A percentile compares a stretch with the other conserved stretches of the same genome.
phyloP scores from a whole-genome alignment of 2,329 filamentous ascomycete species.

The Sporothrix curviconia region DNA sequence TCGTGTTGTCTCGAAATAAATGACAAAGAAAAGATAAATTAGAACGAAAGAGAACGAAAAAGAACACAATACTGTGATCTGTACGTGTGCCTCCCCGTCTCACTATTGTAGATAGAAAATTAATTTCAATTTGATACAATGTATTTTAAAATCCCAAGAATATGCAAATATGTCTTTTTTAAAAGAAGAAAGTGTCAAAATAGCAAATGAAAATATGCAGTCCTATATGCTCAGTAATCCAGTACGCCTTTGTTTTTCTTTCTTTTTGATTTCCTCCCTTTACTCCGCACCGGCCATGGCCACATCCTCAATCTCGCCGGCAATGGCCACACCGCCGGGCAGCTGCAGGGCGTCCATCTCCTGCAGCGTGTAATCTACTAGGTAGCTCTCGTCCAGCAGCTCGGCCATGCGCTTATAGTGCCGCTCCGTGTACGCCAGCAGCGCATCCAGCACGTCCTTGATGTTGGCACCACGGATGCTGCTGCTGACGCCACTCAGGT shows the following conservation, averaged over 20 bases:
- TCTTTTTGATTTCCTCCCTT: no score
- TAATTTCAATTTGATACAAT: no score
- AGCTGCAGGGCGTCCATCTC: conserved; percentile 75
- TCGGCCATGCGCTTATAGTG: conserved; percentile 89
- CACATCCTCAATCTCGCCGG: conserved; percentile 20
- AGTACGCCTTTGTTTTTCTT: no score
- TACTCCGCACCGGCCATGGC: conserved; percentile 20
- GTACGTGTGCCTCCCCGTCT: no score
- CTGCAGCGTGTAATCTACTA: conserved; percentile 85
- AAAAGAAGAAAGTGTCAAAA: no score
- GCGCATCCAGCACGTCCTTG: conserved; percentile 78
- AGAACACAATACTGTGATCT: no score
- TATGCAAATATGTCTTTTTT: no score
- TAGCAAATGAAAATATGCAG: no score
- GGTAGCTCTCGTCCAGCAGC: conserved; percentile 85
- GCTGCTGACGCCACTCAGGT: conserved; percentile 37
- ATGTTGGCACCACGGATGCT: conserved; percentile 47
- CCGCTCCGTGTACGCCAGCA: conserved; percentile 84
- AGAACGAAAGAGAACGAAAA: no score
- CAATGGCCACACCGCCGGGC: conserved; percentile 23
- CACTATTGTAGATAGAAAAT: no score
- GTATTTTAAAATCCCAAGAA: no score
- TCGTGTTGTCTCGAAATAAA: not conserved
- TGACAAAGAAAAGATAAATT: not conserved
- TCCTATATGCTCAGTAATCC: no score